Conservation (phyloP, 2,329 filamentous ascomycete genomes). For the Calycina herbarum region DNA sequence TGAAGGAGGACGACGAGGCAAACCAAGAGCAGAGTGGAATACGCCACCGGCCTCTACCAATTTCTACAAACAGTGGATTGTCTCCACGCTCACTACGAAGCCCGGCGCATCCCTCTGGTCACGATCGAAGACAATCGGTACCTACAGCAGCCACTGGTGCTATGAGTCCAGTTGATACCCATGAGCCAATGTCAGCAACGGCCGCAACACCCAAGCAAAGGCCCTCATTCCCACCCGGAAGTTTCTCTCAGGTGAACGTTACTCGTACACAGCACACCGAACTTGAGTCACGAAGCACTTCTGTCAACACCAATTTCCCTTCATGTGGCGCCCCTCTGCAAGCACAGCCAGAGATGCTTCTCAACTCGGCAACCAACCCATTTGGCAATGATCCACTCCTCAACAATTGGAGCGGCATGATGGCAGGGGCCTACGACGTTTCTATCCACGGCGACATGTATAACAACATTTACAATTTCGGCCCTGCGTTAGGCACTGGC, state of each 20-base stretch:
- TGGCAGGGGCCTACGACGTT: conserved; percentile 33
- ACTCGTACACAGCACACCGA: conserved; percentile 7
- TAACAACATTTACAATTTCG: conserved; percentile 30
- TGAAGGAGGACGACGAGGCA: background rate
- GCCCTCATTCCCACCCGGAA: conserved; percentile 31
- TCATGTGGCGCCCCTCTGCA: conserved; percentile 52
- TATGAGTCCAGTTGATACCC: conserved; percentile 15
- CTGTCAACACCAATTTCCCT: conserved; percentile 18
- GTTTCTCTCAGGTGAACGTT: conserved; percentile 21
- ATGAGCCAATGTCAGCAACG: conserved; percentile 12
- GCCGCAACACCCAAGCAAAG: conserved; percentile 6
- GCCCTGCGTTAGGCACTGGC: conserved; percentile 16
- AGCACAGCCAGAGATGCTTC: conserved; percentile 52
- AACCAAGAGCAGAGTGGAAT: conserved; percentile 34
- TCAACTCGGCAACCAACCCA: conserved; percentile 47
- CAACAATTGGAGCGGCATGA: conserved; percentile 40
- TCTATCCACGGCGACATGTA: conserved; percentile 3
- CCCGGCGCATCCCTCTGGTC: background rate
- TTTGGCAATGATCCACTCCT: conserved; percentile 43
- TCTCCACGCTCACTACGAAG: too few species aligned
- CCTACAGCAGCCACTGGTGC: conserved; percentile 33
- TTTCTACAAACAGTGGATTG: background rate
- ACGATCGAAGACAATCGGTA: conserved; percentile 44
- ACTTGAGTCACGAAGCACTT: conserved; percentile 13
- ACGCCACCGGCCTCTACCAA: conserved; percentile 10